phyloP scores from a whole-genome alignment of 2,329 filamentous ascomycete species.

The Bipolaris victoriae region DNA sequence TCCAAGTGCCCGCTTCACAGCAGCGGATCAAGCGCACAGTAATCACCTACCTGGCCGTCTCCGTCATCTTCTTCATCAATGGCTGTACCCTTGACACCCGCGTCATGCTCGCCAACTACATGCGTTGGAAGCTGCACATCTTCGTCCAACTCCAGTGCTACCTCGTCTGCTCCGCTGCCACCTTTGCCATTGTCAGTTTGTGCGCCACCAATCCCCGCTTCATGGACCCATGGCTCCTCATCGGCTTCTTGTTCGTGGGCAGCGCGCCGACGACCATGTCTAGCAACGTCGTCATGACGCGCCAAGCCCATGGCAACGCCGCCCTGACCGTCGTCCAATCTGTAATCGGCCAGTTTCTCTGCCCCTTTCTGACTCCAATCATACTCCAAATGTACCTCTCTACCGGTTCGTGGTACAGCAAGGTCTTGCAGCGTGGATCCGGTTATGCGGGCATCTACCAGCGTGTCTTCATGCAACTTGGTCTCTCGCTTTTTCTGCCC shows the following conservation, averaged over 20 bases:
- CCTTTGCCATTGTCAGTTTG: conserved; percentile 62
- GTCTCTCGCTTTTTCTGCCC: conserved; percentile 70
- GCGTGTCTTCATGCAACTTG: conserved; percentile 71
- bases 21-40: conserved; percentile 57
- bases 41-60: conserved; percentile 71
- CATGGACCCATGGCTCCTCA: conserved; percentile 69
- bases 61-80: conserved; percentile 73
- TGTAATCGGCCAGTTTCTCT: conserved; percentile 71
- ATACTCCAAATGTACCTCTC: conserved; percentile 68
- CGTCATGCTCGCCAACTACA: conserved; percentile 66
- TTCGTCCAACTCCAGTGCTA: conserved; percentile 72
- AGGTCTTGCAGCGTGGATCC: conserved; percentile 59
- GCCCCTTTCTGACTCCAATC: conserved; percentile 70
- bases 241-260: conserved; percentile 71
- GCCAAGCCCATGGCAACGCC: conserved; percentile 68
- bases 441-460: conserved; percentile 68
- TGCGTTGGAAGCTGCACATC: conserved; percentile 71
- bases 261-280: conserved; percentile 75
- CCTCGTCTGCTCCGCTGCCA: conserved; percentile 67
- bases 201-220: conserved; percentile 56
- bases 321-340: conserved; percentile 64
- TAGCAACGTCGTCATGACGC: conserved; percentile 76
- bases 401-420: conserved; percentile 59
- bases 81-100: conserved; percentile 70
- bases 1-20: conserved; percentile 62